Base-by-base conservation (phyloP, 371 early-diverging fungal genomes). In the Capniomyces stellatus region DNA sequence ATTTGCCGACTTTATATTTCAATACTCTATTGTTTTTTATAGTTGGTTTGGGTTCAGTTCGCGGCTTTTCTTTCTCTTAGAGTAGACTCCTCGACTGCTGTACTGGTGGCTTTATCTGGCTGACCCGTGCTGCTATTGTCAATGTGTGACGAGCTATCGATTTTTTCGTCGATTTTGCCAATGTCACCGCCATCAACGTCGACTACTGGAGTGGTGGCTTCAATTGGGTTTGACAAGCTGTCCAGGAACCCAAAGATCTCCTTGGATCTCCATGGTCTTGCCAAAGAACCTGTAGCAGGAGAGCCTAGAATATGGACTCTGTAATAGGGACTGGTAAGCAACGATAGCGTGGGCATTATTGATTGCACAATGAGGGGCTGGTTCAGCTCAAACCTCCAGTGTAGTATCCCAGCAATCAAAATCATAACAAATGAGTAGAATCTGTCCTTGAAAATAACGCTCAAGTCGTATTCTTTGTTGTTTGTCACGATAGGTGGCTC, bases 311-410 rank as follows among this genome's bases (percentile, higher is more conserved):
- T 46, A 63, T 90, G 78, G 59, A 93, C 76, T 66, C 82, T 74
- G 55, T 85, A 79, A 24, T 81, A 70, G 65, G 79, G 84, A 64
- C 74, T 76, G 49, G 75, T 71, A 56, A 76, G 59, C 48, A 86
- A 61, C 64, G 79, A 79, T 72, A 82, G 78, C 65, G 86, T 54
- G 13, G 85, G 87, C 50, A 89, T 60, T 58, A 91, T 73, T n/a
- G 82, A 77, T 74, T 93, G 94, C 66, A 91, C 71, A 48, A 90
- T 71, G 43, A 93, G 69, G 23, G 92, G 92, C 58, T 90, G 87
- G 57, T 85, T 79, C 57, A 87, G 87, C 44, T 85, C 83, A 68
- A 79, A 90, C 68, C 88, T 79, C 71, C 79, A 84, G 71, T 91
- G 85, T 74, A 90, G 78, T 48, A 82, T 73, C 42, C 73, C 72